phyloP scores from a whole-genome alignment of 441 rosid genomes.

The Melastoma candidum region DNA sequence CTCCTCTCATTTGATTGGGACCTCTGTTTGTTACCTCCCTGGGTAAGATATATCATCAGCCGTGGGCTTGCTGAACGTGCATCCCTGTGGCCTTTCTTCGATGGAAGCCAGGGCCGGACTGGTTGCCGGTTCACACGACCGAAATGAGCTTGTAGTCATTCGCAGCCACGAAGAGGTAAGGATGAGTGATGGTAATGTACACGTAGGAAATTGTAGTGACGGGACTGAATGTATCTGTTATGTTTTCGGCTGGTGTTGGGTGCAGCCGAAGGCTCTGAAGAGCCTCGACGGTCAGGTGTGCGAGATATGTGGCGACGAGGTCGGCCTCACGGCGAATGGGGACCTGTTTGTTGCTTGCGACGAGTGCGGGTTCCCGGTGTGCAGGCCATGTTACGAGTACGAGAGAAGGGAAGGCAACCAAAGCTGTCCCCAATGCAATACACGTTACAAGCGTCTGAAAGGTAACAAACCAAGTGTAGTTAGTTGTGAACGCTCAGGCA shows the following conservation, averaged over 20 bases:
- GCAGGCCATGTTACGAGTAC: conserved; percentile 93
- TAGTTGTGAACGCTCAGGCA: too few relatives aligned
- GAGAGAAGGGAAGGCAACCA: conserved; percentile 95
- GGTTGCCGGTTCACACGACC: conserved; percentile 96
- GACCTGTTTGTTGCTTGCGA: conserved; percentile 93
- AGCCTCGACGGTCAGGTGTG: conserved; percentile 87
- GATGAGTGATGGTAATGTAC: background rate
- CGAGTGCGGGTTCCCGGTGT: conserved; percentile 90
- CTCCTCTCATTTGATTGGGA: too few relatives aligned
- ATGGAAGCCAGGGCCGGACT: conserved; percentile 99
- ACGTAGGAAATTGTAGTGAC: too few relatives aligned
- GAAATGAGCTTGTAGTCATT: conserved; percentile 95
- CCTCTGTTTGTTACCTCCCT: too few relatives aligned
- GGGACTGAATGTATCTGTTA: too few relatives aligned
- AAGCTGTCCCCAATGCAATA: conserved; percentile 85
- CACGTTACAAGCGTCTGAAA: conserved; percentile 92
- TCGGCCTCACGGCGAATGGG: conserved; percentile 80
- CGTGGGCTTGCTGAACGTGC: conserved; percentile 2
- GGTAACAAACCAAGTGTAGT: conserved; percentile 22
- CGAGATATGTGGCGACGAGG: conserved; percentile 80
- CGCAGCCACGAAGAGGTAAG: conserved; percentile 91
- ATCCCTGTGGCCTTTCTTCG: conserved; percentile 5
- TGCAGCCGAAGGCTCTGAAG: conserved; percentile 80
- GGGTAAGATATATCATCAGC: too few relatives aligned
- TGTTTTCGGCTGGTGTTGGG: background rate